phyloP scores from a whole-genome alignment of 148 eudicot genomes.

The Fagopyrum tataricum region DNA sequence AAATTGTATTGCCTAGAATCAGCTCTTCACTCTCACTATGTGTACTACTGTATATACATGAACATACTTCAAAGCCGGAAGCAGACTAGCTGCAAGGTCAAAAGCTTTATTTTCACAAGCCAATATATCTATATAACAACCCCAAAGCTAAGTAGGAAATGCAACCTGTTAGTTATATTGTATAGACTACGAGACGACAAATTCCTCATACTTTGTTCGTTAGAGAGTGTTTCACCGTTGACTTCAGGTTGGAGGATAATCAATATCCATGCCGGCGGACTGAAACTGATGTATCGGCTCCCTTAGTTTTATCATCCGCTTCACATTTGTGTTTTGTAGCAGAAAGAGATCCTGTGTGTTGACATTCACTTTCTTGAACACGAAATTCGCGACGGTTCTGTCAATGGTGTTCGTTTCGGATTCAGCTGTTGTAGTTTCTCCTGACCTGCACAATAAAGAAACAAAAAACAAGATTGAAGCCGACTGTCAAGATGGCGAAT shows the following conservation, averaged over 20 bases:
- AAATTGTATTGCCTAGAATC: not conserved
- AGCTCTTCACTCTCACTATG: not conserved
- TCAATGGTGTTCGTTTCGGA: slow-evolving; percentile 57
- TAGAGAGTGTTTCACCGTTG: not conserved
- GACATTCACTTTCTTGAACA: slow-evolving; percentile 44
- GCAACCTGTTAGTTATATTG: not conserved
- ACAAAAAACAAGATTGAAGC: not conserved
- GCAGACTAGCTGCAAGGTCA: not conserved
- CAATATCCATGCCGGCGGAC: slow-evolving; percentile 5
- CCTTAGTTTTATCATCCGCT: slow-evolving; percentile 4
- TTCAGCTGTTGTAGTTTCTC: slow-evolving; percentile 25
- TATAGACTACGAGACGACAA: not conserved
- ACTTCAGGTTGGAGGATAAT: slow-evolving; percentile 3
- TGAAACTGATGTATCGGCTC: slow-evolving; percentile 5
- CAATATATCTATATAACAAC: not conserved
- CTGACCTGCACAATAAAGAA: slow-evolving; percentile 30
- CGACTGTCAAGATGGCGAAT: too few relatives aligned
- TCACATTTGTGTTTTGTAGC: slow-evolving; percentile 18
- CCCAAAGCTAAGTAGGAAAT: not conserved
- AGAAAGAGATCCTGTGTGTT: slow-evolving; percentile 21
- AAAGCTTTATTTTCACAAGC: slow-evolving; percentile 9
- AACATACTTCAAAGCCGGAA: not conserved
- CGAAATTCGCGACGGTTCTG: slow-evolving; percentile 72
- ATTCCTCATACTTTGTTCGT: not conserved
- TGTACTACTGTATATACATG: slow-evolving; percentile 5